A percentile compares a stretch with the other conserved stretches of the same genome.
Conservation (phyloP, 2,329 filamentous ascomycete genomes). For the Fusarium concolor region DNA sequence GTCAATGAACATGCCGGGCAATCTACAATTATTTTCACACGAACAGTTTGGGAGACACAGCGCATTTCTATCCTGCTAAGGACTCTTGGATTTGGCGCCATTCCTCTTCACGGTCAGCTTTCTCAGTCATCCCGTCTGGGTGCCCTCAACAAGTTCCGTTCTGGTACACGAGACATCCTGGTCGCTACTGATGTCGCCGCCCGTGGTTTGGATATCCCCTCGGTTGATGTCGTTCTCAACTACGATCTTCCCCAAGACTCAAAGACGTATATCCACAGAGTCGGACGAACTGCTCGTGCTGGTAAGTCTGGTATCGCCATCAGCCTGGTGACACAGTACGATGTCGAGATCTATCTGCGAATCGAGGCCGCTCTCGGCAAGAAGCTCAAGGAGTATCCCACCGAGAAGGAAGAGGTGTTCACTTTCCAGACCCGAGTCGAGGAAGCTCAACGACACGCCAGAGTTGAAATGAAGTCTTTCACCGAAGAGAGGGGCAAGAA, state of each 20-base stretch:
- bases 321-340: slow-evolving; percentile 87
- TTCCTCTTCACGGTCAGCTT: slow-evolving; percentile 92
- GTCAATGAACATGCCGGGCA: slow-evolving; percentile 90
- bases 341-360: slow-evolving; percentile 81
- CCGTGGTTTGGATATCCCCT: slow-evolving; percentile 90
- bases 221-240: slow-evolving; percentile 89
- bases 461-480: slow-evolving; percentile 83
- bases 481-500: slow-evolving; percentile 75
- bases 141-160: slow-evolving; percentile 89
- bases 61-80: slow-evolving; percentile 85
- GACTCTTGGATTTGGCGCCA: slow-evolving; percentile 86
- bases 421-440: slow-evolving; percentile 81
- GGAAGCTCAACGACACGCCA: slow-evolving; percentile 84
- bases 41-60: slow-evolving; percentile 92
- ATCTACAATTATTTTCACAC: slow-evolving; percentile 87
- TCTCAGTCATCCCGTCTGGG: slow-evolving; percentile 88
- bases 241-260: slow-evolving; percentile 85
- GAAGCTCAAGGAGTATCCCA: slow-evolving; percentile 76
- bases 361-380: slow-evolving; percentile 87
- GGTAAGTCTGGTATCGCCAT: slow-evolving; percentile 87
- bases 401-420: slow-evolving; percentile 86
- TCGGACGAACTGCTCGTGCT: slow-evolving; percentile 88
- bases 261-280: slow-evolving; percentile 92
- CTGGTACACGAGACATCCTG: slow-evolving; percentile 83
- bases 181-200: slow-evolving; percentile 95